Evolutionary conservation across 2,329 filamentous ascomycete species (phyloP).

Genomic region (Cytospora leucostoma): DNA sequence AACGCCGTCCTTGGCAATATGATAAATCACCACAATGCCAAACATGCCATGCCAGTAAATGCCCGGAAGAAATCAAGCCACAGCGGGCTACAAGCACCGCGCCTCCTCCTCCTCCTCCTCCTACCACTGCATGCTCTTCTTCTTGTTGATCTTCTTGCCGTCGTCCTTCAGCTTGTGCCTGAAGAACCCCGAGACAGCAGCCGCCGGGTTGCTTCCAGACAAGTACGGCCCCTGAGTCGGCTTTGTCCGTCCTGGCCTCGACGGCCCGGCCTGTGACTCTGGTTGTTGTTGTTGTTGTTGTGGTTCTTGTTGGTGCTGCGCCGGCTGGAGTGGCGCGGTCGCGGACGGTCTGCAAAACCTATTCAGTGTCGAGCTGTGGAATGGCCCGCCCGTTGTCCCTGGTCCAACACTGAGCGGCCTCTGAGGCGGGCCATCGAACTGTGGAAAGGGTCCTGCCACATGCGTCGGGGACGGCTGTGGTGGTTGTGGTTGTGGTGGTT

Average conservation of each 20-base stretch:
- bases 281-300: too few relatives aligned
- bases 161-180: constrained; percentile 30
- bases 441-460: constrained; percentile 15
- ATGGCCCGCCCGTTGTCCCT: constrained; percentile 29
- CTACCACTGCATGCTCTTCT: constrained; percentile 40
- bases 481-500: constrained; percentile 40
- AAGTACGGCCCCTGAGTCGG: constrained; percentile 28
- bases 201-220: constrained; percentile 29
- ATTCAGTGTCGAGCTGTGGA: constrained; percentile 29
- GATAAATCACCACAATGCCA: constrained; percentile 8
- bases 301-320: constrained; percentile 27
- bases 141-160: constrained; percentile 37
- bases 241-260: constrained; percentile 29
- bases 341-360: constrained; percentile 35
- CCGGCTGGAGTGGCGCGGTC: constrained; percentile 29
- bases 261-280: constrained; percentile 17
- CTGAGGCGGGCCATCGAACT: constrained; percentile 29
- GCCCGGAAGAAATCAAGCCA: constrained; percentile 2
- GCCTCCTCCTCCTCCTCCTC: not conserved
- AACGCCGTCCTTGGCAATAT: constrained; percentile 1
- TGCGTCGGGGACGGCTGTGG: constrained; percentile 34
- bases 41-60: constrained; percentile 7
- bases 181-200: constrained; percentile 33
- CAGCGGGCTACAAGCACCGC: not conserved
- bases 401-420: constrained; percentile 54